phyloP scores from a whole-genome alignment of 495 filamentous ascomycete species.

The Penicillium subrubescens region DNA sequence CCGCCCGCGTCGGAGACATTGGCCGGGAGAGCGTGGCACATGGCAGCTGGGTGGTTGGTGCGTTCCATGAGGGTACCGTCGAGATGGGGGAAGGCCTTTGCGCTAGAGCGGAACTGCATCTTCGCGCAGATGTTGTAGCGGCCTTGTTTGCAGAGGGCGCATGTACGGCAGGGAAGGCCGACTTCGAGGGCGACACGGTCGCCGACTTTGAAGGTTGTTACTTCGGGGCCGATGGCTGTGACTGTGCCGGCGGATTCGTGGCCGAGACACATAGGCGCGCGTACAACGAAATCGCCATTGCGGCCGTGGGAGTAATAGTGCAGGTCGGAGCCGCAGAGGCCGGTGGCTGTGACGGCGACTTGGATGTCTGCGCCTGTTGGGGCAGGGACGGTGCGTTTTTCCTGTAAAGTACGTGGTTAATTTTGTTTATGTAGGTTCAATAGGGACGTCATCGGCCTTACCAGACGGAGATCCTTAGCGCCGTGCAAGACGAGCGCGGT shows the following conservation, averaged over 20 bases:
- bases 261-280: constrained; percentile 70
- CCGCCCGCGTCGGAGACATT: constrained; percentile 65
- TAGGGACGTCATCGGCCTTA: constrained; percentile 36
- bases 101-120: constrained; percentile 78
- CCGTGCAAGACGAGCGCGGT: constrained; percentile 71
- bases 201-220: constrained; percentile 49
- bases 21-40: constrained; percentile 59
- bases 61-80: constrained; percentile 83
- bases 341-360: constrained; percentile 71
- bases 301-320: constrained; percentile 85
- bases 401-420: constrained; percentile 31
- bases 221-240: constrained; percentile 58
- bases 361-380: constrained; percentile 65
- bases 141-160: constrained; percentile 64
- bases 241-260: constrained; percentile 79
- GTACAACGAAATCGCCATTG: constrained; percentile 79
- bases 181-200: constrained; percentile 84
- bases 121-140: constrained; percentile 85
- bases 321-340: constrained; percentile 82
- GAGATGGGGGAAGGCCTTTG: constrained; percentile 74
- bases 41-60: constrained; percentile 71
- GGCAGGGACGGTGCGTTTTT: constrained; percentile 41
- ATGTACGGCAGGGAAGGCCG: constrained; percentile 75
- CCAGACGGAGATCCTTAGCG: constrained; percentile 66
- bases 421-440: neutral